phyloP scores from a whole-genome alignment of 352 stramenopile genomes.

The Aphanomyces invadans region DNA sequence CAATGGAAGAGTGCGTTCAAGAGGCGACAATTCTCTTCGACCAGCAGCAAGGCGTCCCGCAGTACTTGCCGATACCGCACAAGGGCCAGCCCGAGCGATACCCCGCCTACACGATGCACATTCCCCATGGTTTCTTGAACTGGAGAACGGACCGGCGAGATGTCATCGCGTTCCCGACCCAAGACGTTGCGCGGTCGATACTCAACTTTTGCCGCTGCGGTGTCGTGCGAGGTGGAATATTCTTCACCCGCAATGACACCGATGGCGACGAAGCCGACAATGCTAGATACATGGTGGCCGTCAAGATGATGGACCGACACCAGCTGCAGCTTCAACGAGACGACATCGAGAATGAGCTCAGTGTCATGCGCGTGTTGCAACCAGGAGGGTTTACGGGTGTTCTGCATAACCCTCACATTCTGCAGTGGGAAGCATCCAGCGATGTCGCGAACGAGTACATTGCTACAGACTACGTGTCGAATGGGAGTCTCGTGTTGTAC shows the following conservation, averaged over 20 bases:
- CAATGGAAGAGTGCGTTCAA: slow-evolving; percentile 37
- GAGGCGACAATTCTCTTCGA: slow-evolving; percentile 69
- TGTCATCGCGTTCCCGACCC: slow-evolving; percentile 47
- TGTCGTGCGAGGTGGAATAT: slow-evolving; percentile 64
- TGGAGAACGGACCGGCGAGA: slow-evolving; percentile 61
- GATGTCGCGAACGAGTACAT: slow-evolving; percentile 74
- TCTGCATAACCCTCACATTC: slow-evolving; percentile 54
- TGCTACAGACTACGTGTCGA: slow-evolving; percentile 61
- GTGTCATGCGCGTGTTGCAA: slow-evolving; percentile 71
- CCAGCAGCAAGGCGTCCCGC: slow-evolving; percentile 48
- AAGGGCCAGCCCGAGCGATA: slow-evolving; percentile 62
- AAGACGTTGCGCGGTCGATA: slow-evolving; percentile 40
- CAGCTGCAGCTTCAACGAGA: slow-evolving; percentile 63
- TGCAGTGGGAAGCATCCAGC: slow-evolving; percentile 62
- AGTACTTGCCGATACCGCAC: slow-evolving; percentile 49
- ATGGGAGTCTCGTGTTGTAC: slow-evolving; percentile 61
- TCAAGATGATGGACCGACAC: slow-evolving; percentile 68
- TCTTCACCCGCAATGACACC: slow-evolving; percentile 42
- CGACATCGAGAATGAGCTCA: slow-evolving; percentile 70
- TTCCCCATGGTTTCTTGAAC: slow-evolving; percentile 55
- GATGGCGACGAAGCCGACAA: slow-evolving; percentile 24
- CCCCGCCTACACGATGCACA: slow-evolving; percentile 54
- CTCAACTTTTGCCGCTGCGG: slow-evolving; percentile 64
- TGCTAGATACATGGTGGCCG: slow-evolving; percentile 44
- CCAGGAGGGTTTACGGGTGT: slow-evolving; percentile 46